phyloP scores from a whole-genome alignment of 257 asterid species.

The Primulina huaijiensis region DNA sequence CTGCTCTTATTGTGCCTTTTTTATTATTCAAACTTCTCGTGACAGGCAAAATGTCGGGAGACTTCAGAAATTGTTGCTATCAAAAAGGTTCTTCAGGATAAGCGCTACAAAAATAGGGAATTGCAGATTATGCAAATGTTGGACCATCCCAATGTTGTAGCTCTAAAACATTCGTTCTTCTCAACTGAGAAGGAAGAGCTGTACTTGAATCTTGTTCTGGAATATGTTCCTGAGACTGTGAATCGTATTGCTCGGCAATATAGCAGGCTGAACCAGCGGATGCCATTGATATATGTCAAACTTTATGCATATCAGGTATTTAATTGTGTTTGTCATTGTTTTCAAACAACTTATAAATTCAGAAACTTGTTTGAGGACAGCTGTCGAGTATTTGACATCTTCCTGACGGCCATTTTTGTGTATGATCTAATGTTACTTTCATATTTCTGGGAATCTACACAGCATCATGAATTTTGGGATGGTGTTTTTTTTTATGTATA shows the following conservation, averaged over 20 bases:
- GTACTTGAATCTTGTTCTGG: conserved; percentile 91
- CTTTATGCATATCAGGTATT: conserved; percentile 69
- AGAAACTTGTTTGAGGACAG: conserved; percentile 1
- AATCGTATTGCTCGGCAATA: conserved; percentile 92
- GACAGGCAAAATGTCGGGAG: conserved; percentile 93
- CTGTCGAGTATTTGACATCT: background rate
- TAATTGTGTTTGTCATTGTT: background rate
- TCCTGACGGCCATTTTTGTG: conserved; percentile 12
- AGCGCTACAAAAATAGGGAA: conserved; percentile 95
- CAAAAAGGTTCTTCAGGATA: conserved; percentile 97
- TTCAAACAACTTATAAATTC: no score
- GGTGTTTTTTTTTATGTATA: background rate
- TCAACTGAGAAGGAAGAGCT: conserved; percentile 90
- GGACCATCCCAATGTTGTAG: conserved; percentile 94
- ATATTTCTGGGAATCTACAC: conserved; percentile 7
- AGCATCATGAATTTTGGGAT: background rate
- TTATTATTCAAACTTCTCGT: conserved; percentile 26
- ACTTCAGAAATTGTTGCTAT: conserved; percentile 96
- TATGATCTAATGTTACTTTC: conserved; percentile 4
- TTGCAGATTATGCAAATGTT: conserved; percentile 96
- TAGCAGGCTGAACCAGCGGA: conserved; percentile 83
- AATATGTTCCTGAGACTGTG: conserved; percentile 92
- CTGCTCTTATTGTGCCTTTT: conserved; percentile 18
- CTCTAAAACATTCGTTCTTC: conserved; percentile 86
- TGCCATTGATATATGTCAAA: conserved; percentile 89